Percentiles rank a stretch among this genome's conserved stretches.
Evolutionary conservation across 192 early-diverging fungal species (phyloP).

Genomic region (Kickxella alabastrina): DNA sequence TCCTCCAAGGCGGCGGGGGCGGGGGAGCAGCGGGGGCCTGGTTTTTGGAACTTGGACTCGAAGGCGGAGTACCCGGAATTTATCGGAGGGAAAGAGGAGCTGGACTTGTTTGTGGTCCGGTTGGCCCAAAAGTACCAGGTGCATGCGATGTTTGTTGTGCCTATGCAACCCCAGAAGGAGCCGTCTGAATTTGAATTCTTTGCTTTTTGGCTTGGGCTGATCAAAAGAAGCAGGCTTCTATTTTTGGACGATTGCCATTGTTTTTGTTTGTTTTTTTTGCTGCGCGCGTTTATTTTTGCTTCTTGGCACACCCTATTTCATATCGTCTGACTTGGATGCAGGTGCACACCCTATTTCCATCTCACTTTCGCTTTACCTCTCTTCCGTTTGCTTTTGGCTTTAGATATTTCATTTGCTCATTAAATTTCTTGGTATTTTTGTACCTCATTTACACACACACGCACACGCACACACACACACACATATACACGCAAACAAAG

Average conservation of each 20-base stretch:
- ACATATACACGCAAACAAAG: too few relatives aligned
- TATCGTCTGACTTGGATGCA: background rate
- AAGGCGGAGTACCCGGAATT: slow-evolving; percentile 34
- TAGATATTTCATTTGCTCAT: too few relatives aligned
- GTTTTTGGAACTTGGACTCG: slow-evolving; percentile 50
- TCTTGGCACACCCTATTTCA: background rate
- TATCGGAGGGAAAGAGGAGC: slow-evolving; percentile 23
- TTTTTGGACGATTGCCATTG: background rate
- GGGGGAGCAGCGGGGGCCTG: slow-evolving; percentile 17
- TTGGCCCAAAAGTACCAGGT: slow-evolving; percentile 32
- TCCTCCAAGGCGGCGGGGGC: slow-evolving; percentile 23
- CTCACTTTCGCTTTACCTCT: too few relatives aligned
- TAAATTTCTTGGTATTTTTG: too few relatives aligned
- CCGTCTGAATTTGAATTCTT: slow-evolving; percentile 12
- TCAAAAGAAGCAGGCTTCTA: background rate
- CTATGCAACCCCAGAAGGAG: slow-evolving; percentile 9
- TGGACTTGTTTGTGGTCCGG: slow-evolving; percentile 25
- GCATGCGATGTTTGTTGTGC: slow-evolving; percentile 40
- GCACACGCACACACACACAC: too few relatives aligned
- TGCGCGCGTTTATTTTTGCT: slow-evolving; percentile 2
- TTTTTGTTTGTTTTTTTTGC: background rate
- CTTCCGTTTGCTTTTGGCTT: too few relatives aligned
- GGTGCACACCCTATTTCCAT: too few relatives aligned
- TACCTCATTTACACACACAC: too few relatives aligned
- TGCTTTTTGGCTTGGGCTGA: too few relatives aligned